Base-by-base conservation (phyloP, 257 asterid species). In the Parsonsia alboflavescens region DNA sequence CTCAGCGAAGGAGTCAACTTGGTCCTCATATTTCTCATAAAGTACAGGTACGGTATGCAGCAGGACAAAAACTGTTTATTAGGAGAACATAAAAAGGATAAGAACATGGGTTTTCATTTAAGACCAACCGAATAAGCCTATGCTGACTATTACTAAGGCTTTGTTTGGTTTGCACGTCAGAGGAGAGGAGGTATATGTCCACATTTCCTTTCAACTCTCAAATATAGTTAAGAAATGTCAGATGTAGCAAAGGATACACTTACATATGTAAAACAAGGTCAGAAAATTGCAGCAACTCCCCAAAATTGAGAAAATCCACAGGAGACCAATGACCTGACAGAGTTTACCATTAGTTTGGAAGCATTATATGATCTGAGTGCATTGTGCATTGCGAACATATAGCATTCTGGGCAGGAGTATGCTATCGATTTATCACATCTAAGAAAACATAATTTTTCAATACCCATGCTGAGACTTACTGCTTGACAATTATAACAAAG, bases 1-100 rank as follows among this genome's bases (percentile, higher is more conserved):
- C 93, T 91, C 98, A 53, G 92, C 96, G 74, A 91, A 85, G 64
- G 91, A 87, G 80, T 93, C 98, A 45, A 93, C 85, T 86, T 86
- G 80, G 82, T 91, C 96, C 80, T 93, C 97, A 7, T 84, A 91
- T 73, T 87, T 91, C 72, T 93, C 98, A 22, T 93, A 93, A 19
- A 91, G 82, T 75, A 89, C 85, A 10, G 98, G 98, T 73, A 89
- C 91, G 0, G 95, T 88, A 79, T 84, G 96, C 89, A 93, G 76
- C 80, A 89, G 65, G 42, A 91, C 80, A 30, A 88, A 88, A 73
- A 82, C 98, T 93, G 86, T 69, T 5, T 70, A 30, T 48, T 52
- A 21, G 26, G 3, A 49, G 24, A 71, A 36, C 19, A 54, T 48
- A 11, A 22, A 48, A 54, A 69, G 46, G 5, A 15, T n/a, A 11